A percentile compares a stretch with the other conserved stretches of the same genome.
These are phyloP conservation scores for Psilocybe cubensis DNA, from an alignment of 768 basidiomycete genomes.

Conservation along the genomic window DNA sequence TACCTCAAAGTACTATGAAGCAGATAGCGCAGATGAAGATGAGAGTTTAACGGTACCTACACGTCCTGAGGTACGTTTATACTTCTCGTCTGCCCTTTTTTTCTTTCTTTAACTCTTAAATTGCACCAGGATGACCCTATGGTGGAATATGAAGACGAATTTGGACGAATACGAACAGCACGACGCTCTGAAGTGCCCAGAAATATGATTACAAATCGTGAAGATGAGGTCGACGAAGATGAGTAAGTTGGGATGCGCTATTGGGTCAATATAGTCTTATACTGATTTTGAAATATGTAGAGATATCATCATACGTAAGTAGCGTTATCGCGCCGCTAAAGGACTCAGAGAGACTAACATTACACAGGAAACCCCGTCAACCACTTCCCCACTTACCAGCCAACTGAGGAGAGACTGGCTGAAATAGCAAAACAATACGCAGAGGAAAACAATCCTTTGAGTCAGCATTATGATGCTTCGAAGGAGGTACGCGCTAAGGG, in stretches of 20 bases:
- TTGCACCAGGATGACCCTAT: slow-evolving; percentile 82
- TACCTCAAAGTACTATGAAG: slow-evolving; percentile 52
- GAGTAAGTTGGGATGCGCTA: slow-evolving; percentile 48
- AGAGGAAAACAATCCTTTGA: slow-evolving; percentile 74
- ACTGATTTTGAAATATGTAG: slow-evolving; percentile 31
- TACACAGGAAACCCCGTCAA: slow-evolving; percentile 75
- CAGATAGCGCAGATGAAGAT: slow-evolving; percentile 78
- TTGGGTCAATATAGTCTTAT: background rate
- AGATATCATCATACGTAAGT: slow-evolving; percentile 62
- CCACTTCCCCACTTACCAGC: slow-evolving; percentile 89
- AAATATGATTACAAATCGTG: slow-evolving; percentile 51
- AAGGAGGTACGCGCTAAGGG: slow-evolving; percentile 86
- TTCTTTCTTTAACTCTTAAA: background rate
- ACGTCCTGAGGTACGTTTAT: slow-evolving; percentile 38
- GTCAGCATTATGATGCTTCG: slow-evolving; percentile 81
- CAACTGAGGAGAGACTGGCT: slow-evolving; percentile 77
- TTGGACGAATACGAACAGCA: slow-evolving; percentile 74
- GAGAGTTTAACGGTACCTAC: slow-evolving; percentile 72
- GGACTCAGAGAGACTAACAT: background rate
- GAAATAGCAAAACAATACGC: slow-evolving; percentile 72
- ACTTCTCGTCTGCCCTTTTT: background rate
- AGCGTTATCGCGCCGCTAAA: background rate
- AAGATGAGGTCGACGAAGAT: slow-evolving; percentile 57
- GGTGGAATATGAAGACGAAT: slow-evolving; percentile 87
- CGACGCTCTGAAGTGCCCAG: slow-evolving; percentile 79